Evolutionary conservation across 2,329 filamentous ascomycete species (phyloP), one percentile per base, ranked within the genome.

Genomic region (Ophiocordyceps polyrhachis-furcata): DNA sequence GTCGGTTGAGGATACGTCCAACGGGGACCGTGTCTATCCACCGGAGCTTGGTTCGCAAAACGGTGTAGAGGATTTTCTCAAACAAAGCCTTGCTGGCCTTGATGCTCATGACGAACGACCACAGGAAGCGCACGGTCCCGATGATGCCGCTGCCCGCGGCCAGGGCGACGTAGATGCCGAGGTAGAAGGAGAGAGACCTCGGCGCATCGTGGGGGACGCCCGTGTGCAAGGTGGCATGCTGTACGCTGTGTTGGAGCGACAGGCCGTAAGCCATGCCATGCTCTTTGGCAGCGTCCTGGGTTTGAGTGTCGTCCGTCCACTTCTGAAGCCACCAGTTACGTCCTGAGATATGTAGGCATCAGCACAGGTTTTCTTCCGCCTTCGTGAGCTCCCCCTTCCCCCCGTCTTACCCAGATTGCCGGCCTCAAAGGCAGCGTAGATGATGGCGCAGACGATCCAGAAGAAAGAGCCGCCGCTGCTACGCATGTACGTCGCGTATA

Each of bases 21-120:
- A 86, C 67, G 0, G 84, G 84, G 0, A 86, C 79, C 0, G 83
- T 88, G 55, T 89, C 83, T 35, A 89, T 69, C 81, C 82, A 87
- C 48, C 82, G 69, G n/a, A 88, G 66, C 1, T 81, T 83, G 6
- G 83, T 78, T 17, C 80, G 73, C 4, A 89, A 66, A 12, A 89
- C 70, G 0, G 74, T 69, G 50, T 74, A 76, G 40, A 79, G 74
- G 49, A 87, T 71, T 44, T 71, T 71, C 20, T 75, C 69, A 50
- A 87, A 89, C 4, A 88, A 66, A 41, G 63, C 63, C 37, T 75
- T 68, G n/a, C 81, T 86, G 3, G 82, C 82, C 47, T 68, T 70
- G 51, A 87, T 68, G 13, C 81, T 81, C 42, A 79, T 77, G 8
- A 65, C 51, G 52, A 78, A 83, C 5, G 81, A 65, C 56, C 74